Conservation (phyloP, 108 stramenopile species). For the Pelagomonas calceolata region DNA sequence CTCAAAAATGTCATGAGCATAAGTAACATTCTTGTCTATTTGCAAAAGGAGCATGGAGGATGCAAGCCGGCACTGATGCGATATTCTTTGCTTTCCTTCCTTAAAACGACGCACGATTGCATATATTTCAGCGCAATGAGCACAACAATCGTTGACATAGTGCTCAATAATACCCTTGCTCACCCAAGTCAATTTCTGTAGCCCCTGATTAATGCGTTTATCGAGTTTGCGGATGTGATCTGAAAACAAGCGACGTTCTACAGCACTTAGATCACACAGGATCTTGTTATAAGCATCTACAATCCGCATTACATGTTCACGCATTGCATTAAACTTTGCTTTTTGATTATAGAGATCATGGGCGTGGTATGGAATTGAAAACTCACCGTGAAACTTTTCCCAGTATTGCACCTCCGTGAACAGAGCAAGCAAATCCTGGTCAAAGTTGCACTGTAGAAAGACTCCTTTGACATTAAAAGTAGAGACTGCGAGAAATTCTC, state of each 20-base stretch:
- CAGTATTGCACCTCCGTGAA: conserved; percentile 51
- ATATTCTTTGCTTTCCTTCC: conserved; percentile 15
- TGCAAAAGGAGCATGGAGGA: conserved; percentile 26
- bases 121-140: conserved; percentile 31
- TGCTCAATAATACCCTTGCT: conserved; percentile 38
- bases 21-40: conserved; percentile 43
- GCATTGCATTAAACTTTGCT: conserved; percentile 37
- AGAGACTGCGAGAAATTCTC: no score
- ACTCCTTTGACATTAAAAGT: not conserved
- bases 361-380: conserved; percentile 45
- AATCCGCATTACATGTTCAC: conserved; percentile 50
- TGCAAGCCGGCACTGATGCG: conserved; percentile 20
- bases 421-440: conserved; percentile 38
- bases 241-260: conserved; percentile 45
- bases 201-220: conserved; percentile 38
- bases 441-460: conserved; percentile 46
- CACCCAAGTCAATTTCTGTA: conserved; percentile 42
- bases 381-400: conserved; percentile 47
- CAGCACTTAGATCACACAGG: conserved; percentile 31
- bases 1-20: conserved; percentile 42
- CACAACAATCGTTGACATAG: conserved; percentile 45
- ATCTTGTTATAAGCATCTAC: conserved; percentile 55
- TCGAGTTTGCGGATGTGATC: conserved; percentile 48
- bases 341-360: conserved; percentile 47
- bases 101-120: conserved; percentile 37